Evolutionary conservation across 1,139 yeast genomes (phyloP).

Genomic region (Pichia sp.): DNA sequence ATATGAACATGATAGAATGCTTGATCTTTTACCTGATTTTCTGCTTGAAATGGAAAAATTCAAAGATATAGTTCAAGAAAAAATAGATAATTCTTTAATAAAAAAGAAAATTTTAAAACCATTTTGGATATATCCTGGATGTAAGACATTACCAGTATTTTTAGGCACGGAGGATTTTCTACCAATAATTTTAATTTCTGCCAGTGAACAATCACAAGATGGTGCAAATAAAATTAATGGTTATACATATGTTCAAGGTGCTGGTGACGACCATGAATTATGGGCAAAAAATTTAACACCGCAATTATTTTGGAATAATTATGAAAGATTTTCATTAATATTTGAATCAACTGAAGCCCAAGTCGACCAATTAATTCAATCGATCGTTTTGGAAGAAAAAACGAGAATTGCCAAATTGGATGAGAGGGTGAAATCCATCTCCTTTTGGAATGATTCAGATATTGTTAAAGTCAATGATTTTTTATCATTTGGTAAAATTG

Average conservation of each 20-base stretch:
- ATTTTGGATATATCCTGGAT: slow-evolving; percentile 64
- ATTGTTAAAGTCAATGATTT: slow-evolving; percentile 2
- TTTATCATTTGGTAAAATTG: slow-evolving; percentile 16
- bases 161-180: slow-evolving; percentile 22
- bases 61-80: slow-evolving; percentile 21
- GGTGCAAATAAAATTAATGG: slow-evolving; percentile 42
- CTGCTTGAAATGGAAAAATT: slow-evolving; percentile 38
- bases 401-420: background rate
- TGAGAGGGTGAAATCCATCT: too few relatives aligned
- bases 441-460: slow-evolving; percentile 5
- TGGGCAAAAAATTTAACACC: slow-evolving; percentile 66
- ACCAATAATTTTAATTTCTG: slow-evolving; percentile 54
- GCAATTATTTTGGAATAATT: slow-evolving; percentile 49
- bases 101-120: slow-evolving; percentile 47
- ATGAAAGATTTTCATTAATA: slow-evolving; percentile 30
- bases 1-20: slow-evolving; percentile 54
- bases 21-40: slow-evolving; percentile 42
- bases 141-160: slow-evolving; percentile 10
- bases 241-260: slow-evolving; percentile 74
- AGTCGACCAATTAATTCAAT: slow-evolving; percentile 29
- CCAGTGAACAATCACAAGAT: slow-evolving; percentile 54
- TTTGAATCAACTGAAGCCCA: slow-evolving; percentile 35
- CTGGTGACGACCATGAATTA: slow-evolving; percentile 88
- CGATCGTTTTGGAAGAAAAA: slow-evolving; percentile 13
- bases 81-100: background rate